Evolutionary conservation across 805 yeast species (phyloP).

Genomic region (Candida cerambycidarum): DNA sequence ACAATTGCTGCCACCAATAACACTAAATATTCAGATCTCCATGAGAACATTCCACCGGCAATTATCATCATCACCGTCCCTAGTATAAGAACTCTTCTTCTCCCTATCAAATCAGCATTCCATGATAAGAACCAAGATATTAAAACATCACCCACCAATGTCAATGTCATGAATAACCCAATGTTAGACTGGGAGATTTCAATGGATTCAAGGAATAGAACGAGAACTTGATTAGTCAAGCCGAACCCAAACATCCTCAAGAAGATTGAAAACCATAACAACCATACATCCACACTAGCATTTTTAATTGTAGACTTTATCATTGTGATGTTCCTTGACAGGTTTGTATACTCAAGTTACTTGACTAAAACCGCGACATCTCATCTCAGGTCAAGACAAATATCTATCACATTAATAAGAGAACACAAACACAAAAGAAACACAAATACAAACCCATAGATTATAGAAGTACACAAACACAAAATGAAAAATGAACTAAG

Average conservation of each 20-base stretch:
- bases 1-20: conserved; percentile 70
- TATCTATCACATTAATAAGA: too few relatives aligned
- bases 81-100: conserved; percentile 58
- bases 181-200: conserved; percentile 56
- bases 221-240: conserved; percentile 73
- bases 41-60: conserved; percentile 68
- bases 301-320: conserved; percentile 14
- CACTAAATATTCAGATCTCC: conserved; percentile 49
- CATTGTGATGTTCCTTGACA: too few relatives aligned
- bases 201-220: conserved; percentile 59
- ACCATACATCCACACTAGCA: conserved; percentile 52
- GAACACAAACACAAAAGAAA: background rate
- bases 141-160: conserved; percentile 74
- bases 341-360: too few relatives aligned
- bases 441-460: too few relatives aligned
- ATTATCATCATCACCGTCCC: conserved; percentile 69
- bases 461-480: too few relatives aligned
- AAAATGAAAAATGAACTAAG: conserved; percentile 18
- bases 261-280: conserved; percentile 69
- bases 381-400: background rate
- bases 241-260: conserved; percentile 75
- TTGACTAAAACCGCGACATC: background rate
- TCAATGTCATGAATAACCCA: conserved; percentile 80
- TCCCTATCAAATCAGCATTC: conserved; percentile 72
- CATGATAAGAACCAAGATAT: conserved; percentile 72